Conservation (phyloP, 306 rosid genomes). For the Alnus rubra region DNA sequence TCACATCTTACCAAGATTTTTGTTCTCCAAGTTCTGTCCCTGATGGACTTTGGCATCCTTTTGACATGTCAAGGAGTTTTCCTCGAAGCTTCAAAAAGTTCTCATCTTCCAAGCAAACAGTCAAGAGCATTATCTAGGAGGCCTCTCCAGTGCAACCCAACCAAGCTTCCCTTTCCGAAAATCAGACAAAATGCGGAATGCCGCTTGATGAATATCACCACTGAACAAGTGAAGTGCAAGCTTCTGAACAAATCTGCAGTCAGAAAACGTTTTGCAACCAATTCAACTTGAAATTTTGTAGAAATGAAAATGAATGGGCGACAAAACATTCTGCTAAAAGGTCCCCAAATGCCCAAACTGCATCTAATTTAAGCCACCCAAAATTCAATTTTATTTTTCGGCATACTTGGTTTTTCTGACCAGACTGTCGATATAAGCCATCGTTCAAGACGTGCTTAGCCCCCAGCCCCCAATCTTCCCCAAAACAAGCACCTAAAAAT, state of each 20-base stretch:
- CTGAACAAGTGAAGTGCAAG: constrained; percentile 71
- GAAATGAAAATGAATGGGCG: not conserved
- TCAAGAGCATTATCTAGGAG: constrained; percentile 51
- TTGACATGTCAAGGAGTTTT: constrained; percentile 2
- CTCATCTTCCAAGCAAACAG: constrained; percentile 20
- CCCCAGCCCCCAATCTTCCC: not conserved
- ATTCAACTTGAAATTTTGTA: constrained; percentile 10
- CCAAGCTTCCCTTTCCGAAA: constrained; percentile 87
- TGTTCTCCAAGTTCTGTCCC: not conserved
- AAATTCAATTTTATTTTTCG: not conserved
- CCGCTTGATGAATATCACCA: constrained; percentile 76
- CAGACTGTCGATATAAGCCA: not conserved
- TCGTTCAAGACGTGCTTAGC: not conserved
- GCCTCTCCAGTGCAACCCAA: constrained; percentile 91
- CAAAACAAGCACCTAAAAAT: not conserved
- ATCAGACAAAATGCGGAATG: constrained; percentile 77
- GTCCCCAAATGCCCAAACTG: not conserved
- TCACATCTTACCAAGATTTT: not conserved
- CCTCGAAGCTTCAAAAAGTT: constrained; percentile 7
- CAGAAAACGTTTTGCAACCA: constrained; percentile 6
- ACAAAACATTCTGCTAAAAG: not conserved
- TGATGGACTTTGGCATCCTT: constrained; percentile 16
- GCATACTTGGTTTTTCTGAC: not conserved
- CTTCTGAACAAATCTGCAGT: constrained; percentile 74
- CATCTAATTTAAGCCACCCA: not conserved